Evolutionary conservation across 176 grass and related monocot species (phyloP).

Genomic region (Juncus inflexus): DNA sequence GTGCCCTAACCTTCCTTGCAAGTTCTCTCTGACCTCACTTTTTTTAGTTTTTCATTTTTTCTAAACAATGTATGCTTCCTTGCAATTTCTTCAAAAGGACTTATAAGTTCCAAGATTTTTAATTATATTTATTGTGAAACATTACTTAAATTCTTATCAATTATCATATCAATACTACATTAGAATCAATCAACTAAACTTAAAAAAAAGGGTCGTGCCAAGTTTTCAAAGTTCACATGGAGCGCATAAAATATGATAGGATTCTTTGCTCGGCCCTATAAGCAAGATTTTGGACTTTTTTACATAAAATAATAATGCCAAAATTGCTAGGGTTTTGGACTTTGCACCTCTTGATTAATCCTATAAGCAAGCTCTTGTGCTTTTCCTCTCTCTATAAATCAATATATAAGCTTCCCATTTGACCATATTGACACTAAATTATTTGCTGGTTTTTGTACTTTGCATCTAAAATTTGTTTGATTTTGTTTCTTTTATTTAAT

Average conservation of each 20-base stretch:
- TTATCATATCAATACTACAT: neutral
- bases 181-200: neutral
- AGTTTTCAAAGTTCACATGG: conserved; percentile 26
- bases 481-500: no score
- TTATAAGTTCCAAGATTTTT: neutral
- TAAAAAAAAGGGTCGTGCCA: conserved; percentile 19
- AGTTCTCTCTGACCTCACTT: neutral
- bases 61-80: conserved; percentile 10
- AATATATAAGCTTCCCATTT: neutral
- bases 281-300: conserved; percentile 21
- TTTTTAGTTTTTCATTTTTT: neutral
- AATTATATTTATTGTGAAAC: neutral
- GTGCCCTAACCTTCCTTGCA: conserved; percentile 24
- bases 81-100: conserved; percentile 13
- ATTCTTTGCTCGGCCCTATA: conserved; percentile 8
- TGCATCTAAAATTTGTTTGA: conserved; percentile 6
- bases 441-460: conserved; percentile 21
- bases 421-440: conserved; percentile 18
- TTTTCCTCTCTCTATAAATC: conserved; percentile 16
- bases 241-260: conserved; percentile 18
- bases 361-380: conserved; percentile 17
- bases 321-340: conserved; percentile 21
- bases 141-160: neutral
- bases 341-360: conserved; percentile 21
- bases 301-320: conserved; percentile 20